Base-by-base conservation (phyloP, 805 yeast species). In the Saturnispora diversa region DNA sequence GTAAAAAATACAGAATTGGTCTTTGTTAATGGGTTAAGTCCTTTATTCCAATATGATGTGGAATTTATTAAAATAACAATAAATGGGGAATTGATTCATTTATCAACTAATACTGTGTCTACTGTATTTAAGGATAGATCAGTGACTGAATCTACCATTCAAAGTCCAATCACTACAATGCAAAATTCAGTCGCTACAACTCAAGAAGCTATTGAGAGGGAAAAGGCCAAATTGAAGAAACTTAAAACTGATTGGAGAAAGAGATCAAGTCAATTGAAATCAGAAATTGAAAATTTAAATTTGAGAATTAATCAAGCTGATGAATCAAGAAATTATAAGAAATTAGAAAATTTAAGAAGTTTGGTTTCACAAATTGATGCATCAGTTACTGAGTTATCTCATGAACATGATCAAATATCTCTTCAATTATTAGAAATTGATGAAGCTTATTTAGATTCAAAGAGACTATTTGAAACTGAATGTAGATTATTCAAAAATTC, bases 161-260 rank as follows among this genome's bases (percentile, higher is more conserved):
- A 62, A 15, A 52, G 84, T 1, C 86, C 88, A 1, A 60, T 80
- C 33, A 67, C 75, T 1, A 80, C 87, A 1, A 60, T 80, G 29
- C 75, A 79, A 48, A 80, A 76, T 49, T 75, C 83, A 16, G 72
- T 80, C 26, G 67, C 75, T 25, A 77, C 85, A 0, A 77, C 85
- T 0, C 74, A 75, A 47, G 72, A 74, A 19, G 74, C 74, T 29
- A 63, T 80, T 31, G 66, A 69, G 6, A 74, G 76, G 36, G 84
- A 77, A 48, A 72, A 73, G 50, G 51, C 63, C n/a, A 73, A 71
- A 42, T 50, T 78, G 49, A 79, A 77, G 55, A 74, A 75, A 40
- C 55, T 70, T 36, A 72, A 74, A 47, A 72, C 72, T 35, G 86
- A 80, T 43, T 68, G 76, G 51, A 63, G 73, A 39, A 79, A 78